Conservation (phyloP, 495 filamentous ascomycete species). For the Penicillium cosmopolitanum region DNA sequence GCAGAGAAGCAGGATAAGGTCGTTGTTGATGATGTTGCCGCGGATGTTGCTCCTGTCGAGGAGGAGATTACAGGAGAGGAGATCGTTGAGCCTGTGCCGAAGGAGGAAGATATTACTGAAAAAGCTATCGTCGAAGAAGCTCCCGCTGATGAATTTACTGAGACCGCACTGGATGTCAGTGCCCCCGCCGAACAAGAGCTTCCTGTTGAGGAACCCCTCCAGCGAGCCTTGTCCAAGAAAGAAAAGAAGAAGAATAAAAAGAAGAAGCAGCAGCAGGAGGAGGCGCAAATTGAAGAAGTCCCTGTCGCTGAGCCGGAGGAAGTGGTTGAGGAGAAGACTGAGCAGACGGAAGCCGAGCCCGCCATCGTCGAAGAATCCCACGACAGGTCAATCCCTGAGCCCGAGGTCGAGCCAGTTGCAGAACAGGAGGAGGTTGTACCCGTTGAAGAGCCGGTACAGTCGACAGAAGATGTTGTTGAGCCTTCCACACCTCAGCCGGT, state of each 20-base stretch:
- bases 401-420: not conserved
- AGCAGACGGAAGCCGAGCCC: slow-evolving; percentile 7
- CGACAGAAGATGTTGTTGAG: slow-evolving; percentile 3
- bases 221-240: slow-evolving; percentile 20
- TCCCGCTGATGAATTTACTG: slow-evolving; percentile 10
- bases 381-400: slow-evolving; percentile 4
- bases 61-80: not conserved
- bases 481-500: not conserved
- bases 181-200: slow-evolving; percentile 8
- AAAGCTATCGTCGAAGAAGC: slow-evolving; percentile 17
- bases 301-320: slow-evolving; percentile 1
- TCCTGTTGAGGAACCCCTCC: slow-evolving; percentile 5
- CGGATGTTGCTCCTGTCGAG: not conserved
- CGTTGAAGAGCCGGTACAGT: slow-evolving; percentile 8
- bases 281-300: slow-evolving; percentile 6
- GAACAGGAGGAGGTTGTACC: not conserved
- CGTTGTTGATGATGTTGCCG: not conserved
- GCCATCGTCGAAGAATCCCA: slow-evolving; percentile 2
- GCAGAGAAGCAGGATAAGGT: slow-evolving; percentile 7
- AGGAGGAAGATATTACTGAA: not conserved
- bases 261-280: slow-evolving; percentile 25
- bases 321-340: slow-evolving; percentile 1
- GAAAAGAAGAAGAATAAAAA: slow-evolving; percentile 31
- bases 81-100: slow-evolving; percentile 2
- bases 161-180: slow-evolving; percentile 8